Evolutionary conservation across 352 stramenopile genomes (phyloP).

Genomic region (Globisporangium rhizosaccharum): DNA sequence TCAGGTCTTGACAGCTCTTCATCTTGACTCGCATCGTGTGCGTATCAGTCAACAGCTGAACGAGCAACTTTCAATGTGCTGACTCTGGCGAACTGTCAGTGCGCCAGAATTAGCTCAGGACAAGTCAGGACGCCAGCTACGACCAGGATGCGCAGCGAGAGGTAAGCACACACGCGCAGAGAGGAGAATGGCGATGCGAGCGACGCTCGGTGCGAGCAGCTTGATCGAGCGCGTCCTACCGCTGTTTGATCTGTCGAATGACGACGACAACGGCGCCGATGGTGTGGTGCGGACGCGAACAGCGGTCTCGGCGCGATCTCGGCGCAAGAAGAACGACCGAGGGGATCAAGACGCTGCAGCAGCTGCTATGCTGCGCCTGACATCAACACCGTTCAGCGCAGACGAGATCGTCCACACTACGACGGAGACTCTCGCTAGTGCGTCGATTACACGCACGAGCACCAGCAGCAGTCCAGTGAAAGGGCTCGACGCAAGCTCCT

Average conservation of each 20-base stretch:
- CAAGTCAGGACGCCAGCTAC: too few relatives aligned
- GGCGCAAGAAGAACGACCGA: background rate
- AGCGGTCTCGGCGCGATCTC: background rate
- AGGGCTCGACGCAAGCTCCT: background rate
- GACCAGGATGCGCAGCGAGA: too few relatives aligned
- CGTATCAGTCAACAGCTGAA: too few relatives aligned
- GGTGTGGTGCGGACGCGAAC: background rate
- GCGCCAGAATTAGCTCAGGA: background rate
- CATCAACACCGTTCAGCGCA: conserved; percentile 2
- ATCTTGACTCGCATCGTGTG: too few relatives aligned
- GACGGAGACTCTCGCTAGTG: background rate
- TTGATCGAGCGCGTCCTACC: conserved; percentile 24
- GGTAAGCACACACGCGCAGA: too few relatives aligned
- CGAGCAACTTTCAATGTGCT: too few relatives aligned
- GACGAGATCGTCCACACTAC: conserved; percentile 6
- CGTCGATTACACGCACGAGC: background rate
- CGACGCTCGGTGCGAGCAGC: conserved; percentile 17
- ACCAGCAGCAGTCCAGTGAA: background rate
- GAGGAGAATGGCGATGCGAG: conserved; percentile 6
- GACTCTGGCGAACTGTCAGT: too few relatives aligned
- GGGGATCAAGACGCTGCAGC: background rate
- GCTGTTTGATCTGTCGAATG: conserved; percentile 31
- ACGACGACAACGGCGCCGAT: background rate
- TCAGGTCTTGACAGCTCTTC: too few relatives aligned
- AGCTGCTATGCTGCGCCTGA: background rate